Conservation (phyloP, 768 basidiomycete genomes). For the Boletus tylopilopsis region DNA sequence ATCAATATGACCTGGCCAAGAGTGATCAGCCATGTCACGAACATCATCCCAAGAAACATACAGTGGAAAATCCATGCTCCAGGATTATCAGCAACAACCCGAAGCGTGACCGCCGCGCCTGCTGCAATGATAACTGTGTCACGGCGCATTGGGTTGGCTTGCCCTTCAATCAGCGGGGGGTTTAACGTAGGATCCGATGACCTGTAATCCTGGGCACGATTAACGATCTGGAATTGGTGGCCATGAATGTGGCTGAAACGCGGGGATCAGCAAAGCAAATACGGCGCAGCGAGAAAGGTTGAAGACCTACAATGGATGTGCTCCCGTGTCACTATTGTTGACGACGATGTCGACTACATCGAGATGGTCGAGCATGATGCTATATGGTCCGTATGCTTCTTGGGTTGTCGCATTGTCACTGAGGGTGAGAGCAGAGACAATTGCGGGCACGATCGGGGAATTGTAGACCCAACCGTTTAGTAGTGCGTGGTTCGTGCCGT, state of each 20-base stretch:
- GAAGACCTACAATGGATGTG: constrained; percentile 75
- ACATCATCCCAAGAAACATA: constrained; percentile 33
- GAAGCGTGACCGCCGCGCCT: constrained; percentile 63
- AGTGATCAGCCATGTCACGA: not conserved
- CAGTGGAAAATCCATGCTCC: constrained; percentile 88
- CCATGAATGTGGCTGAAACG: constrained; percentile 83
- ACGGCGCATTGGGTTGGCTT: constrained; percentile 85
- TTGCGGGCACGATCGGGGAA: constrained; percentile 64
- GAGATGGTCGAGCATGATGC: constrained; percentile 69
- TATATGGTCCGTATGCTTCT: constrained; percentile 74
- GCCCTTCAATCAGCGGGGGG: constrained; percentile 73
- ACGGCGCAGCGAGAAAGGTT: not conserved
- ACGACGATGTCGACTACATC: constrained; percentile 77
- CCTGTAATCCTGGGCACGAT: constrained; percentile 64
- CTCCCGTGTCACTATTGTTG: constrained; percentile 66
- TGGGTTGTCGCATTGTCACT: constrained; percentile 66
- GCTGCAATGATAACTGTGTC: constrained; percentile 83
- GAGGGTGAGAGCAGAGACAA: constrained; percentile 75
- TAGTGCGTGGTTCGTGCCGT: constrained; percentile 82
- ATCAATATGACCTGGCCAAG: constrained; percentile 65
- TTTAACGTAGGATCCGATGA: constrained; percentile 74
- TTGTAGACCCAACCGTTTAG: constrained; percentile 72
- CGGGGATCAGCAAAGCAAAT: not conserved
- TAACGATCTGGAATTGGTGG: constrained; percentile 80
- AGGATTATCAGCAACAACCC: constrained; percentile 87